These are phyloP conservation scores for Nothophytophthora sp. DNA, from an alignment of 352 stramenopile genomes.

Conservation along the genomic window DNA sequence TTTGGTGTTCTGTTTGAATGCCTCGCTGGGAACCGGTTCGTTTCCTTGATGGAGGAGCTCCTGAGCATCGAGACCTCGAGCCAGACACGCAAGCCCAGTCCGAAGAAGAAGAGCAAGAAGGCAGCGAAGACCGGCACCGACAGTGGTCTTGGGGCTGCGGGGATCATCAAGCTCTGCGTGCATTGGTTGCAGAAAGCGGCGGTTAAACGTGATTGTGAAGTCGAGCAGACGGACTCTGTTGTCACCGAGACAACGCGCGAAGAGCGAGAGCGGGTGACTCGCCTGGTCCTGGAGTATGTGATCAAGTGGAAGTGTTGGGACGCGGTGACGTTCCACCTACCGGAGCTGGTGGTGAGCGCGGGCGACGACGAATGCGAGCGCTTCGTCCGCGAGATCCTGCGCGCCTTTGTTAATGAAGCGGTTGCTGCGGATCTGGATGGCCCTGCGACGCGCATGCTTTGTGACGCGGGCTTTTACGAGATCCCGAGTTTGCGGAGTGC, in stretches of 20 bases:
- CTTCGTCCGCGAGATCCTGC: constrained; percentile 38
- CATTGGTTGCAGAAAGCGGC: constrained; percentile 48
- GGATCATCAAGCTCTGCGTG: constrained; percentile 80
- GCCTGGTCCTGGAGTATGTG: constrained; percentile 61
- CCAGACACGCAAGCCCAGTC: not conserved
- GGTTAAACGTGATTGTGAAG: not conserved
- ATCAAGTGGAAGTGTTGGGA: constrained; percentile 71
- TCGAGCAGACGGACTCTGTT: not conserved
- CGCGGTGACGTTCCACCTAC: constrained; percentile 66
- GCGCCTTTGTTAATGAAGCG: constrained; percentile 34
- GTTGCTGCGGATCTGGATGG: constrained; percentile 9
- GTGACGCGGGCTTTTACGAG: constrained; percentile 84
- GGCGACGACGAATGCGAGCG: constrained; percentile 19
- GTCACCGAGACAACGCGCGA: constrained; percentile 7
- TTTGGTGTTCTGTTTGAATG: constrained; percentile 49
- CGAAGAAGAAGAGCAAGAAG: constrained; percentile 17
- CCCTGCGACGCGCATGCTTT: constrained; percentile 46
- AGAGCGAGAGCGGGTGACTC: constrained; percentile 28
- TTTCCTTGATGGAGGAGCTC: constrained; percentile 38
- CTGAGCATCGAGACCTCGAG: constrained; percentile 14
- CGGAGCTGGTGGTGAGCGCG: constrained; percentile 56
- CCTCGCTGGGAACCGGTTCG: constrained; percentile 36
- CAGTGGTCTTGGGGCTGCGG: constrained; percentile 34
- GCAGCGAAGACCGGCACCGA: constrained; percentile 5
- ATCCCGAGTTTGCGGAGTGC: constrained; percentile 51